Base-by-base conservation (phyloP, 2,329 filamentous ascomycete genomes). In the Aureobasidium lini region DNA sequence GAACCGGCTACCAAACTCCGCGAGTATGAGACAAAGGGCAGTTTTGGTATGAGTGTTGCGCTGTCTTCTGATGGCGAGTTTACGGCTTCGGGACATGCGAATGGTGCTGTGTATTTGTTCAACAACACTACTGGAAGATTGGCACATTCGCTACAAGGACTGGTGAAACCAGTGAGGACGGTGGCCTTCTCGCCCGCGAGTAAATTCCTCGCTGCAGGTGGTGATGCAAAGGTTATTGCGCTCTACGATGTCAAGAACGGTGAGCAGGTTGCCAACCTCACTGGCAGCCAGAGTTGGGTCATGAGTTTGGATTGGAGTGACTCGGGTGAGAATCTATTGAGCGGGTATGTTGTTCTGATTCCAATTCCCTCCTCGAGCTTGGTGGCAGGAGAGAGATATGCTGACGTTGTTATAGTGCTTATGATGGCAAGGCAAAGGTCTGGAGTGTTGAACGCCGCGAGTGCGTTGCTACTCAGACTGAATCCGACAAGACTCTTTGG, bases 361-460 rank as follows among this genome's bases (percentile, higher is more conserved):
- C 3, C n/a, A 23, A 23, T 23, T 23, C 2, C 23, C 23, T 23
- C 2, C 2, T 23, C 23, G 4, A 23, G 23, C 23, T 23, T 23
- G 23, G 23, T 3, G 23, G 23, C 23, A 23, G 23, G 23, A 23
- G 23, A 7, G 1, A 3, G 31, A 5, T 6, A 31, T 44, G 31
- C 57, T 48, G 37, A 62, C 40, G 32, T 32, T 53, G 9, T 15
- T 47, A 28, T 60, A 84, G 81, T 49, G 85, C 88, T 1, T 90
- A 95, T 72, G 92, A 97, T 69, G 93, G 94, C 39, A 96, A 95
- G 73, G 90, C 89, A 62, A 96, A 96, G 74, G 89, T 97, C 32
- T 99, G 94, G 94, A 93, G 90, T 32, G 83, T 96, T 61, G 91
- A 96, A 67, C 83, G 86, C 36, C 83, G 85, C 60, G 80, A 81